Evolutionary conservation across 352 stramenopile species (phyloP).

Genomic region (Phytophthora meadii): DNA sequence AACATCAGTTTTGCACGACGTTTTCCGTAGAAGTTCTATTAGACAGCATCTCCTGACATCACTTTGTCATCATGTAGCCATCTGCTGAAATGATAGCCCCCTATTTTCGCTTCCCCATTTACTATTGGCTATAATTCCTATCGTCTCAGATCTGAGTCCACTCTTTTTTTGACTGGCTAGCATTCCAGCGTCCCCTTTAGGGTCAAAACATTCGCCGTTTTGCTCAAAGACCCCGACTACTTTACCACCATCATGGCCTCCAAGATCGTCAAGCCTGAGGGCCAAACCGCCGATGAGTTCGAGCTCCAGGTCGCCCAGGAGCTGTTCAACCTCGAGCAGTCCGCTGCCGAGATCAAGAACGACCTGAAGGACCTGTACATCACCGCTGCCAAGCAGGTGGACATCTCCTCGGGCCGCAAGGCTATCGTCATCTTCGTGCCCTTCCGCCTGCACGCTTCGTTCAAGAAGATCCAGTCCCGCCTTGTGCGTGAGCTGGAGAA

Average conservation of each 20-base stretch:
- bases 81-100: background rate
- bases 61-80: background rate
- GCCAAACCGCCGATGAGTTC: slow-evolving; percentile 88
- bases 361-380: slow-evolving; percentile 99
- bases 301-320: slow-evolving; percentile 90
- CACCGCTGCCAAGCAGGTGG: slow-evolving; percentile 98
- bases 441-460: slow-evolving; percentile 97
- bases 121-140: slow-evolving; percentile 7
- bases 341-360: slow-evolving; percentile 97
- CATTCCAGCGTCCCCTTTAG: background rate
- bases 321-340: slow-evolving; percentile 92
- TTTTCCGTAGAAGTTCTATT: no score
- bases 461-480: slow-evolving; percentile 99
- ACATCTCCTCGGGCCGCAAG: slow-evolving; percentile 95
- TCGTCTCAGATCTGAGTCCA: slow-evolving; percentile 33
- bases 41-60: no score
- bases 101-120: background rate
- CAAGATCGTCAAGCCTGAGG: slow-evolving; percentile 90
- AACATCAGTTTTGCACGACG: no score
- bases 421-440: slow-evolving; percentile 99
- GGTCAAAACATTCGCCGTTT: slow-evolving; percentile 27
- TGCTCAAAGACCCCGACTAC: slow-evolving; percentile 47
- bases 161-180: slow-evolving; percentile 41
- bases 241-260: slow-evolving; percentile 70
- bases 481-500: slow-evolving; percentile 99